Conservation (phyloP, 73 alveolate species). For the Diophrys sp. region DNA sequence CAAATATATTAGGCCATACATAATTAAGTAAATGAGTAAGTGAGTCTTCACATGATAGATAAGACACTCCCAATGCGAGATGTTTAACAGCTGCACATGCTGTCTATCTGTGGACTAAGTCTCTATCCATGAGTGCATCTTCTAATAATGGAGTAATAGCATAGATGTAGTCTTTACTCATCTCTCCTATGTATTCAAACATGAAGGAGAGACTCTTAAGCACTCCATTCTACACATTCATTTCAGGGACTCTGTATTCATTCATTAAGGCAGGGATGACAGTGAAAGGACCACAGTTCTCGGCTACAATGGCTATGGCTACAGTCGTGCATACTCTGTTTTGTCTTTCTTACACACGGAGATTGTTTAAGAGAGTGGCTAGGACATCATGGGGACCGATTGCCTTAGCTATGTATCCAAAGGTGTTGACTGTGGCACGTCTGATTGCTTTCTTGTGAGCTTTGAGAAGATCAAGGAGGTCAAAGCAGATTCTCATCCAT, state of each 20-base stretch:
- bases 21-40: conserved; percentile 95
- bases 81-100: conserved; percentile 99
- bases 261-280: conserved; percentile 99
- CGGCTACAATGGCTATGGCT: conserved; percentile 99
- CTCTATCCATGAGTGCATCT: conserved; percentile 99
- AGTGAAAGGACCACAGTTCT: conserved; percentile 99
- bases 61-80: conserved; percentile 94
- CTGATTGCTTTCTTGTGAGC: conserved; percentile 98
- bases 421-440: conserved; percentile 99
- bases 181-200: conserved; percentile 99
- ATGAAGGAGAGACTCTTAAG: conserved; percentile 96
- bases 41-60: conserved; percentile 98
- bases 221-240: conserved; percentile 99
- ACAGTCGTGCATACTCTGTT: conserved; percentile 99
- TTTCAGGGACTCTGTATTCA: conserved; percentile 99
- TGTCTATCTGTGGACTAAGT: conserved; percentile 99
- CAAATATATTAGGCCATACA: conserved; percentile 99
- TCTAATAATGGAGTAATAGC: conserved; percentile 97
- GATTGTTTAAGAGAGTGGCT: conserved; percentile 91
- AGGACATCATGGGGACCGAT: conserved; percentile 99
- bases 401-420: conserved; percentile 99
- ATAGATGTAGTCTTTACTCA: conserved; percentile 98
- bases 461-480: conserved; percentile 96
- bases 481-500: conserved; percentile 99
- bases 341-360: conserved; percentile 99